Conservation (phyloP, 345 rosid species). For the Citrus glauca region DNA sequence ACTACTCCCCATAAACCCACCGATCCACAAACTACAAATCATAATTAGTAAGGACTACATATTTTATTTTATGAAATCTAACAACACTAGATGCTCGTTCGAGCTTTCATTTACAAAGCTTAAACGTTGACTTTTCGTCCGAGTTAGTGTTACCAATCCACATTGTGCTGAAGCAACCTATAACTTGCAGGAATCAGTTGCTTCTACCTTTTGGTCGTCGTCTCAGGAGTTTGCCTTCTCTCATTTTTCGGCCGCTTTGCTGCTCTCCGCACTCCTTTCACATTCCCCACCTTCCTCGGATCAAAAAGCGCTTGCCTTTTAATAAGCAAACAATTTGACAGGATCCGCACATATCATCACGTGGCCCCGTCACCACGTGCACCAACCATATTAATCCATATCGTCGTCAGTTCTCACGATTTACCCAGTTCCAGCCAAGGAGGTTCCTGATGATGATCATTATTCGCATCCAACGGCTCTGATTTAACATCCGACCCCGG, state of each 20-base stretch:
- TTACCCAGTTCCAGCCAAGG: conserved; percentile 71
- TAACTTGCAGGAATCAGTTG: background rate
- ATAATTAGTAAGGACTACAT: too few relatives aligned
- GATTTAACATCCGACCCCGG: conserved; percentile 42
- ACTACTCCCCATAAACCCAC: too few relatives aligned
- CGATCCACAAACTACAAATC: too few relatives aligned
- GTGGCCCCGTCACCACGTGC: background rate
- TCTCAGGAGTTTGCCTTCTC: background rate
- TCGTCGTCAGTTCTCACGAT: background rate
- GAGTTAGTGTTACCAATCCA: too few relatives aligned
- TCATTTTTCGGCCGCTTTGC: background rate
- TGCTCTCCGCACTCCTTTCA: background rate
- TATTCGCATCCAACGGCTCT: conserved; percentile 59
- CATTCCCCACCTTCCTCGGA: background rate
- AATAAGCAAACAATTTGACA: background rate
- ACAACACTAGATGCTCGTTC: too few relatives aligned
- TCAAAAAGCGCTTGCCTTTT: background rate
- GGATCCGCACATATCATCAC: background rate
- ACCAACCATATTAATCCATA: background rate
- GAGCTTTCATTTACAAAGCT: background rate
- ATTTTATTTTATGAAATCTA: too few relatives aligned
- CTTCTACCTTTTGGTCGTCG: background rate
- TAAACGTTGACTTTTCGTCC: background rate
- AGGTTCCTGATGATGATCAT: conserved; percentile 30
- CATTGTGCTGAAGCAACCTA: background rate